Conservation (phyloP, 2,329 filamentous ascomycete genomes). For the Sclerotinia nivalis region DNA sequence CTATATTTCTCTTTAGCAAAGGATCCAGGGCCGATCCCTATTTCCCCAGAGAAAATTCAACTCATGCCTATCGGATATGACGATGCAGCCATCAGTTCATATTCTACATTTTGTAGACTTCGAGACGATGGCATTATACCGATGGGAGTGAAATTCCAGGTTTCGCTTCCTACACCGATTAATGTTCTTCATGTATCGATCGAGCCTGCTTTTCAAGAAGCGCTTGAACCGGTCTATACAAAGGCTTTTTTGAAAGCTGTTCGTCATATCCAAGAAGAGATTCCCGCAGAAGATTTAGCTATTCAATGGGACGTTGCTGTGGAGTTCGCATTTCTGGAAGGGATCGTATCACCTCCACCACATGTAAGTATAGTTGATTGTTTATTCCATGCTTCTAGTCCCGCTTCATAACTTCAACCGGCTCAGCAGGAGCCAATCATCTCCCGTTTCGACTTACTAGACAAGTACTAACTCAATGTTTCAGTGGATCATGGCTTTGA, state of each 20-base stretch:
- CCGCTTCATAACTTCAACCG: constrained; percentile 38
- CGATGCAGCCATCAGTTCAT: constrained; percentile 37
- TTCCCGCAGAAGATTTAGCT: constrained; percentile 40
- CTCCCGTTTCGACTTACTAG: background rate
- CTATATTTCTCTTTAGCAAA: constrained; percentile 21
- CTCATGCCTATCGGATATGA: constrained; percentile 35
- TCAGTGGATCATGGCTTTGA: constrained; percentile 32
- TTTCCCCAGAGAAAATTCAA: constrained; percentile 23
- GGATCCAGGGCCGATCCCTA: constrained; percentile 11
- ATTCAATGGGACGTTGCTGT: constrained; percentile 41
- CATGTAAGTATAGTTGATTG: constrained; percentile 4
- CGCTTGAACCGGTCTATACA: constrained; percentile 40
- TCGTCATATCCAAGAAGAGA: constrained; percentile 34
- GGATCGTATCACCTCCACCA: constrained; percentile 1
- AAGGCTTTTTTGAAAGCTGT: constrained; percentile 34
- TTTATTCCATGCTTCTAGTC: constrained; percentile 3
- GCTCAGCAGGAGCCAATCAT: background rate
- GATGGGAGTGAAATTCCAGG: constrained; percentile 39
- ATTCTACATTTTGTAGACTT: constrained; percentile 35
- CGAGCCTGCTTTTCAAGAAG: constrained; percentile 32
- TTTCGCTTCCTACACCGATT: constrained; percentile 40
- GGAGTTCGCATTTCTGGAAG: constrained; percentile 38
- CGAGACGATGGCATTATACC: constrained; percentile 35
- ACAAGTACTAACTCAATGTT: background rate
- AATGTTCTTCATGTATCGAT: constrained; percentile 31